Base-by-base conservation (phyloP, 805 yeast genomes). In the Zygotorulaspora chibaensis region DNA sequence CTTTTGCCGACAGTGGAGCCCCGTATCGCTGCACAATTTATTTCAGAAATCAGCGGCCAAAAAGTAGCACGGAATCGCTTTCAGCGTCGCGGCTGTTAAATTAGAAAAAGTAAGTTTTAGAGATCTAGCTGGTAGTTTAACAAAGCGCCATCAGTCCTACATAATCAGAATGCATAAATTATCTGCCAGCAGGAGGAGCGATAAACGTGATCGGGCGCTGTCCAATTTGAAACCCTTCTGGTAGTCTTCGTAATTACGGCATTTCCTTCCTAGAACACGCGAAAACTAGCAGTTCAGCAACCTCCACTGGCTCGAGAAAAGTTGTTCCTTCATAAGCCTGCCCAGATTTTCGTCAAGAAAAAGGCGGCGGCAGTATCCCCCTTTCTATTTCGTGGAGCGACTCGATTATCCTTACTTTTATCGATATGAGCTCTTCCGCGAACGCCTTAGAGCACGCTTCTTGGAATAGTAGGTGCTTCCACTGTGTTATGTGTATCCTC, bases 71-170 rank as follows among this genome's bases (percentile, higher is more conserved):
- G 4, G 25, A 35, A 16, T 20, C 11, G 8, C 8, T 20, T 3
- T 29, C 33, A 35, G 38, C 38, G 38, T 15, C 38, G 25, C 8
- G 25, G 38, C 25, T 8, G 38, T 35, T 35, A 20, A 35, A 35
- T 35, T 35, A 17, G 13, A 35, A 16, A 35, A 35, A 35, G 3
- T 8, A 35, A 16, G 17, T 35, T 13, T 5, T 35, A 16, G 8
- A 35, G 18, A 35, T 35, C 38, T 35, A 15, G 23, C 38, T 15
- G 15, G 38, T 17, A 35, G 25, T 35, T 17, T 34, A 9, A 12
- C 25, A 15, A 8, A 16, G 8, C 38, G 8, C 20, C 15, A 8
- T 29, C 18, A 12, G 23, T 15, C 12, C 38, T 8, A 35, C 23
- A 15, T 2, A 35, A 35, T 35, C 2, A 15, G 25, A 15, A 5